These are phyloP conservation scores for Pascua guehoae DNA, from an alignment of 1,284 basidiomycete species.

Conservation along the genomic window DNA sequence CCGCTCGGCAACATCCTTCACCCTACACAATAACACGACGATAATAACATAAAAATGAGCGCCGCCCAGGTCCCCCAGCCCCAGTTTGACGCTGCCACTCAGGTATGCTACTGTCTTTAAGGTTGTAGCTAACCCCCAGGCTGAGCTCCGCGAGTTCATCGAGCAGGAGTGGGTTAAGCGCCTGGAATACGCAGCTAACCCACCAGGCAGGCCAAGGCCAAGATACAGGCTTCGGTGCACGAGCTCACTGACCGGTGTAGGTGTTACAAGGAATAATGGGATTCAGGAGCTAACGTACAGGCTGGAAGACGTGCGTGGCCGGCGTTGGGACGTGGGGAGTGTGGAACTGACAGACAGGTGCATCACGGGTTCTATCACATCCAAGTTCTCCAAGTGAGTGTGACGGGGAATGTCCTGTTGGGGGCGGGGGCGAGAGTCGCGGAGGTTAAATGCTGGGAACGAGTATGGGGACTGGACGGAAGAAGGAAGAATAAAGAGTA, in stretches of 20 bases:
- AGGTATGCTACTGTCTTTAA: slow-evolving; percentile 51
- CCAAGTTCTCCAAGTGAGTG: slow-evolving; percentile 67
- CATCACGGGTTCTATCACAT: slow-evolving; percentile 76
- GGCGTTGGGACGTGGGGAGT: not conserved
- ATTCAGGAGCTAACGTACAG: slow-evolving; percentile 10
- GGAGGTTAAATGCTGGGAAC: too few relatives aligned
- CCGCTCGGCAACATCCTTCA: too few relatives aligned
- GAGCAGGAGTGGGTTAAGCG: slow-evolving; percentile 60
- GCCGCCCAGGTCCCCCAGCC: slow-evolving; percentile 6
- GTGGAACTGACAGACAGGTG: slow-evolving; percentile 57
- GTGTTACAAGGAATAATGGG: slow-evolving; percentile 10
- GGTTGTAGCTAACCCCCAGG: slow-evolving; percentile 53
- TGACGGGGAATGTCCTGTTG: not conserved
- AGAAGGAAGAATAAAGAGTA: too few relatives aligned
- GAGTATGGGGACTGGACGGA: too few relatives aligned
- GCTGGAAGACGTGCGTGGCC: slow-evolving; percentile 78
- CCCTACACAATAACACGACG: too few relatives aligned
- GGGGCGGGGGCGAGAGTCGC: too few relatives aligned
- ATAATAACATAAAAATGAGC: slow-evolving; percentile 4
- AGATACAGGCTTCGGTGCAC: slow-evolving; percentile 60
- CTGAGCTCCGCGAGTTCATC: slow-evolving; percentile 78
- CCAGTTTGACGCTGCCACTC: slow-evolving; percentile 71
- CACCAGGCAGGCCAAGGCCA: slow-evolving; percentile 68
- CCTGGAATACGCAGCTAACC: slow-evolving; percentile 2
- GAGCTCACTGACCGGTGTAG: slow-evolving; percentile 48